Evolutionary conservation across 1,284 basidiomycete species (phyloP).

Genomic region (Ustilago esculenta): DNA sequence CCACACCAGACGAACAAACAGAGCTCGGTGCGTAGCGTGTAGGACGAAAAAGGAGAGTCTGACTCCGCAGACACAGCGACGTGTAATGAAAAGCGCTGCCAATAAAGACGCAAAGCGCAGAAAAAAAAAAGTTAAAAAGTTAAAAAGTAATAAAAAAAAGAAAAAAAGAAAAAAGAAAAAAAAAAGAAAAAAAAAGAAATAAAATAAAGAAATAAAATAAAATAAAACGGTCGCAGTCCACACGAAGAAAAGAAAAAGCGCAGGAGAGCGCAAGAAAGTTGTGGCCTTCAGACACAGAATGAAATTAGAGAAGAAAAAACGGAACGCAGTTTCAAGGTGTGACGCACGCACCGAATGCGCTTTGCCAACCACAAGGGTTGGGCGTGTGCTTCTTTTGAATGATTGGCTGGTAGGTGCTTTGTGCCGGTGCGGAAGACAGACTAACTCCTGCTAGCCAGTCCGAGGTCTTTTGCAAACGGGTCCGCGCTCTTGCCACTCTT

Average conservation of each 20-base stretch:
- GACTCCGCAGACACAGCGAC: no score
- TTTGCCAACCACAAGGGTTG: neutral
- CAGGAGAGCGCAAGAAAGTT: neutral
- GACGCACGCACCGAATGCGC: neutral
- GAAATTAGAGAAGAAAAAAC: neutral
- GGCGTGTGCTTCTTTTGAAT: constrained; percentile 1
- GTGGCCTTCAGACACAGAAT: neutral
- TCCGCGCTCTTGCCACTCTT: constrained; percentile 3
- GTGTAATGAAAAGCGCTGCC: no score
- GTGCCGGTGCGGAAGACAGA: neutral
- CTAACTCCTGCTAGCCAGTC: neutral
- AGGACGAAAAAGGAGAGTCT: no score
- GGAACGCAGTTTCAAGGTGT: neutral
- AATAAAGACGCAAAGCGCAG: no score
- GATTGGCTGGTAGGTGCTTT: constrained; percentile 5
- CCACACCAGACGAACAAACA: no score
- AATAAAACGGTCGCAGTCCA: no score
- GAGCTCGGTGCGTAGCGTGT: no score
- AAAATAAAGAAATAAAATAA: neutral
- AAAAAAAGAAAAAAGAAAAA: neutral
- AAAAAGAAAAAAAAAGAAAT: neutral
- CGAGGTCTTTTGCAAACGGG: no score
- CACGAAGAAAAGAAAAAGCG: neutral
- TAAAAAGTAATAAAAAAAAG: neutral
- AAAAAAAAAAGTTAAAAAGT: no score